Conservation (phyloP, 2,329 filamentous ascomycete species). For the Emmonsiellopsis sp. region DNA sequence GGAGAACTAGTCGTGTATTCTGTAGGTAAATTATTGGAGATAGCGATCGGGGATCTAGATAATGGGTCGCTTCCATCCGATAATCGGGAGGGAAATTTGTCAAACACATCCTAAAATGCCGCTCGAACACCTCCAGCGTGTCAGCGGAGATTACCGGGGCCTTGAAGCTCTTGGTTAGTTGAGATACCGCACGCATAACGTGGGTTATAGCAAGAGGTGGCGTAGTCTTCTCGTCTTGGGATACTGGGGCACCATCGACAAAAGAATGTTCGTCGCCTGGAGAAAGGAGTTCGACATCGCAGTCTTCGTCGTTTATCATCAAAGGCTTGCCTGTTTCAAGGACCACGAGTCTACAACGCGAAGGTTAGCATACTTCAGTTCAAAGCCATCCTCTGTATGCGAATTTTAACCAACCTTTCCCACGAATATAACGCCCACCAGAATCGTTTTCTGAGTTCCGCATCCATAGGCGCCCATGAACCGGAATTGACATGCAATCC, state of each 20-base stretch:
- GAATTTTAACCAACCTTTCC: constrained; percentile 54
- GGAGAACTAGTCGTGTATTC: constrained; percentile 72
- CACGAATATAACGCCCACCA: constrained; percentile 94
- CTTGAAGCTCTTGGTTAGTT: constrained; percentile 61
- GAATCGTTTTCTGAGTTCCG: constrained; percentile 74
- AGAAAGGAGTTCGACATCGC: constrained; percentile 71
- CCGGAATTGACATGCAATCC: constrained; percentile 69
- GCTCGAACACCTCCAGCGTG: constrained; percentile 69
- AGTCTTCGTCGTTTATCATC: constrained; percentile 79
- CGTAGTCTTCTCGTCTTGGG: constrained; percentile 49
- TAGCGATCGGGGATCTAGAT: constrained; percentile 65
- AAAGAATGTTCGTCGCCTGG: constrained; percentile 65
- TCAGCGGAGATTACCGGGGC: constrained; percentile 56
- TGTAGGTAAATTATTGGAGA: constrained; percentile 70
- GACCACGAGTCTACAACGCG: constrained; percentile 51
- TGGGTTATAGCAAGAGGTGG: constrained; percentile 72
- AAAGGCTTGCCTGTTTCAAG: constrained; percentile 73
- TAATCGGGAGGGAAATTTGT: constrained; percentile 67
- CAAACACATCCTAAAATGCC: constrained; percentile 68
- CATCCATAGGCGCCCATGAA: constrained; percentile 64
- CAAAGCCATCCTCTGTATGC: background rate
- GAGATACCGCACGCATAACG: constrained; percentile 67
- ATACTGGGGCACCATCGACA: constrained; percentile 41
- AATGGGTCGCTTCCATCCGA: constrained; percentile 55
- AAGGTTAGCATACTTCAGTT: constrained; percentile 13